These are phyloP conservation scores for Baorangia bicolor DNA, from an alignment of 768 basidiomycete species.

Conservation along the genomic window DNA sequence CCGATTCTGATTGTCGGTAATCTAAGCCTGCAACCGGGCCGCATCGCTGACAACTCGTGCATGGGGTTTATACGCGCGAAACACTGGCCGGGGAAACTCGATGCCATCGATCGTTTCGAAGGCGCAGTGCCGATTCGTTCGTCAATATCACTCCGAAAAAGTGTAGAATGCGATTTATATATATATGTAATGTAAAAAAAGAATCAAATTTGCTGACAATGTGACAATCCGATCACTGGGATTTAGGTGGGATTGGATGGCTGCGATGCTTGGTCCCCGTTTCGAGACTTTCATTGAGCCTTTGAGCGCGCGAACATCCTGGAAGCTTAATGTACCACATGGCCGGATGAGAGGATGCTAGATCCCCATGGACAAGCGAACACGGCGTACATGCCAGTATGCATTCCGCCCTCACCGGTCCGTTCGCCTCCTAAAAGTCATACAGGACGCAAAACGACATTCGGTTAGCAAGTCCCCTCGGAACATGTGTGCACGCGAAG, in stretches of 20 bases:
- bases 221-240: background rate
- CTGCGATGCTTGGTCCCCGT: background rate
- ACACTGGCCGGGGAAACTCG: background rate
- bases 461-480: background rate
- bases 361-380: background rate
- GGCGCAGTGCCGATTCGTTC: background rate
- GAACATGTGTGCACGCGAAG: background rate
- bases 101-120: conserved; percentile 4
- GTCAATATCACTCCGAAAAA: background rate
- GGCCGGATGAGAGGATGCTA: background rate
- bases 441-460: background rate
- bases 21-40: background rate
- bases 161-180: background rate
- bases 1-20: conserved; percentile 1
- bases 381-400: background rate
- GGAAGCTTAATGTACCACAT: background rate
- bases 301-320: background rate
- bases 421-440: background rate
- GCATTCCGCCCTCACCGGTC: background rate
- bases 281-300: background rate
- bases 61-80: background rate
- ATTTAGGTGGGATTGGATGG: background rate
- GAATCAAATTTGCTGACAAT: background rate
- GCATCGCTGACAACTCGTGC: background rate
- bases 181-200: background rate